Evolutionary conservation across 163 green algal genomes (phyloP), one percentile per base, ranked within the genome.

Genomic region (Coccomyxa subellipsoidea): DNA sequence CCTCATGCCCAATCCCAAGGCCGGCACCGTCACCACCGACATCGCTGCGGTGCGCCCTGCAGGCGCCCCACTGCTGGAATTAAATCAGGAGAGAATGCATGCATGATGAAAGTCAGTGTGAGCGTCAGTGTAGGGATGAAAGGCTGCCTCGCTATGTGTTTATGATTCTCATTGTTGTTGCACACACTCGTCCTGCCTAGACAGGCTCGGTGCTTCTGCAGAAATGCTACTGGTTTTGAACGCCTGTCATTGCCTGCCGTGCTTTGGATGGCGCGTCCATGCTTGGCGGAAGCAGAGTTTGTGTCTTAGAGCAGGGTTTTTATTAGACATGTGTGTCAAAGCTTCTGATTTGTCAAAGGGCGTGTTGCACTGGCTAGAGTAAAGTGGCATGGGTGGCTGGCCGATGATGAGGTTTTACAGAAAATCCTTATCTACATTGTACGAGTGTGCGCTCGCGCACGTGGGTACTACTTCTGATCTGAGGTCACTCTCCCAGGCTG

Each of bases 1-100:
- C n/a, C 92, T 99, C 38, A 99, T 99, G 97, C 97, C 97, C 82
- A 99, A 99, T 90, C 97, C 97, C 84, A 99, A 99, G 92, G 92
- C 96, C 38, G 97, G 97, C 80, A 99, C 97, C 15, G 97, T 99
- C 38, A 98, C 94, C 31, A 93, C 91, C 36, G 91, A 98, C 87
- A 88, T 99, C 2, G 90, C 92, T 18, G 87, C 81, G 88, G 95
- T 97, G 84, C 32, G 77, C 70, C 76, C 37, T n/a, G n/a, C n/a
- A n/a, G n/a, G n/a, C n/a, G n/a, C n/a, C n/a, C n/a, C n/a, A n/a
- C n/a, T n/a, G n/a, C n/a, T n/a, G n/a, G n/a, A n/a, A n/a, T n/a
- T n/a, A n/a, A n/a, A n/a, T n/a, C n/a, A n/a, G n/a, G n/a, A n/a
- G n/a, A n/a, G n/a, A n/a, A n/a, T n/a, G n/a, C n/a, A n/a, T n/a